Evolutionary conservation across 306 rosid genomes (phyloP).

Genomic region (Cicer bijugum): DNA sequence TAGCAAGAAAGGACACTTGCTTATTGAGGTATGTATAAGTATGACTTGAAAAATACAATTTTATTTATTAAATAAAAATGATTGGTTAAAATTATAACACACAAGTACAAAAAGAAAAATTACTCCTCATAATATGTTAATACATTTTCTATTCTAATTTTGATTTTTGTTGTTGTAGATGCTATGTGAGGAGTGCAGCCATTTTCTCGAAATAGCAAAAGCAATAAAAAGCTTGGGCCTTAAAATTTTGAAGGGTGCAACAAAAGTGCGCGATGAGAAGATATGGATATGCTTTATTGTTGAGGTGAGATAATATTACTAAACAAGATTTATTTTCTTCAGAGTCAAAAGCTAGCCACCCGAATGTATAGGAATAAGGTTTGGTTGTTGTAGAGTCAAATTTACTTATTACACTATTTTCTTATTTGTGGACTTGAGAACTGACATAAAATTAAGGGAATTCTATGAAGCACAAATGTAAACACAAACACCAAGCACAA

Average conservation of each 20-base stretch:
- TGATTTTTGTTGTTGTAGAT: conserved; percentile 55
- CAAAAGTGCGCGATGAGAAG: conserved; percentile 82
- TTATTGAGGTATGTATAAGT: conserved; percentile 73
- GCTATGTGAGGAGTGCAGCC: conserved; percentile 94
- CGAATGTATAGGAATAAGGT: neutral
- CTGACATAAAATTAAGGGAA: neutral
- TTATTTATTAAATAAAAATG: conserved; percentile 37
- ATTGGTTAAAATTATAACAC: conserved; percentile 31
- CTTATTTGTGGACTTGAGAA: neutral
- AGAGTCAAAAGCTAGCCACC: neutral
- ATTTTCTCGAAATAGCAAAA: conserved; percentile 95
- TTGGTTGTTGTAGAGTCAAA: neutral
- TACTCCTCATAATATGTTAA: neutral
- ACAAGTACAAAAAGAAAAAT: neutral
- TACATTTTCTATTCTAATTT: conserved; percentile 33
- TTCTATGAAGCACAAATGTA: too few species aligned
- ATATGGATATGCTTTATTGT: conserved; percentile 91
- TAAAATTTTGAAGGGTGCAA: conserved; percentile 78
- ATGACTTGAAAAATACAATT: conserved; percentile 5
- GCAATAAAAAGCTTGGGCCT: conserved; percentile 88
- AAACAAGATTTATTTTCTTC: neutral
- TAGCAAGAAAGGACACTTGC: conserved; percentile 89
- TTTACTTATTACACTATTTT: neutral
- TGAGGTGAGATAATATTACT: conserved; percentile 65
- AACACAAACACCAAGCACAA: too few species aligned